A percentile compares a stretch with the other conserved stretches of the same genome.
Evolutionary conservation across 1,284 basidiomycete species (phyloP).

Genomic region (Megacollybia platyphylla): DNA sequence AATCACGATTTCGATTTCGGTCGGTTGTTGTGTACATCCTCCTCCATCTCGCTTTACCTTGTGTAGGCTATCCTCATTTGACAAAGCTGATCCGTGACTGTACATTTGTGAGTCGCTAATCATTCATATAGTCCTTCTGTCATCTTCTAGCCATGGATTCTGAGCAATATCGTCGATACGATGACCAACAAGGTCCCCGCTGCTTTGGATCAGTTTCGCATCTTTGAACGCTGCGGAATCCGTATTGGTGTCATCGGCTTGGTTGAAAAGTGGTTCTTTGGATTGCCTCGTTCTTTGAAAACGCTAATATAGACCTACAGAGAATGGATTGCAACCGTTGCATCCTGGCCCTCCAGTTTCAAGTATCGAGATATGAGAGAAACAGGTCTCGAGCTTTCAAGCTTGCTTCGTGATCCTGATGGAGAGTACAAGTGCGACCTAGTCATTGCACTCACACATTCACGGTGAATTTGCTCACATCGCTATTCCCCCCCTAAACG

Average conservation of each 20-base stretch:
- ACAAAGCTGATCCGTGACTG: constrained; percentile 60
- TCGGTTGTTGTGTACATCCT: constrained; percentile 10
- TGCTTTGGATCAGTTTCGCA: constrained; percentile 42
- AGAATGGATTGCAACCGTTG: constrained; percentile 81
- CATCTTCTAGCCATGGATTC: constrained; percentile 49
- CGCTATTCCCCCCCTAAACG: constrained; percentile 6
- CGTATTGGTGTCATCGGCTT: constrained; percentile 74
- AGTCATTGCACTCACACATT: constrained; percentile 76
- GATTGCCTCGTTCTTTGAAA: constrained; percentile 23
- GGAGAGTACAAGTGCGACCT: constrained; percentile 64
- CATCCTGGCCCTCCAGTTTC: constrained; percentile 71
- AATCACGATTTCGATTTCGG: constrained; percentile 84
- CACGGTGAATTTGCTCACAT: constrained; percentile 35
- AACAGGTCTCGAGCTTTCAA: constrained; percentile 53
- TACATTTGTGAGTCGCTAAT: constrained; percentile 43
- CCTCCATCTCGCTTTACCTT: constrained; percentile 1
- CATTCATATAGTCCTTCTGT: constrained; percentile 6
- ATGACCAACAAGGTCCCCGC: constrained; percentile 46
- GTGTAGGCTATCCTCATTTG: constrained; percentile 67
- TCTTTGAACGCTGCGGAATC: constrained; percentile 56
- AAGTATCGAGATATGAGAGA: constrained; percentile 59
- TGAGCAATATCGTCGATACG: constrained; percentile 65
- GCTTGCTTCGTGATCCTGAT: constrained; percentile 56
- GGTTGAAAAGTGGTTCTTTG: constrained; percentile 55
- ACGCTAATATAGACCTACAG: constrained; percentile 16